Evolutionary conservation across 1,284 basidiomycete genomes (phyloP), one percentile per base, ranked within the genome.

Genomic region (Meira miltonrushii): DNA sequence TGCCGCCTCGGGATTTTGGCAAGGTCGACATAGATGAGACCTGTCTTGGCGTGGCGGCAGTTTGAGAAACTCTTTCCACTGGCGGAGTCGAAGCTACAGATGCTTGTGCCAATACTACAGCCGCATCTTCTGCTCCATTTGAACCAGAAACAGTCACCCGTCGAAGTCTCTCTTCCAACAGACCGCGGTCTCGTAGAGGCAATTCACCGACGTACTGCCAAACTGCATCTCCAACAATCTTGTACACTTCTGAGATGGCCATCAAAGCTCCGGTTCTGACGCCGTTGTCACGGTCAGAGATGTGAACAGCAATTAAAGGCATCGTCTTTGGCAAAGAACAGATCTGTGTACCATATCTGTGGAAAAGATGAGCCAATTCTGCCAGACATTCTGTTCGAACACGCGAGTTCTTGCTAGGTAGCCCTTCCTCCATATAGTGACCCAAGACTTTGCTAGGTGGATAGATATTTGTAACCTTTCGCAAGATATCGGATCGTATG

Each of bases 381-480:
- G 90, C 89, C 51, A 93, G 80, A 38, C 87, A 83, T 23, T 91
- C 90, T 77, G 92, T 88, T 17, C 92, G 85, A 7, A 90, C 88
- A 77, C 93, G 92, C 0, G 92, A 87, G 13, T 92, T 90, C 79
- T 94, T 94, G 5, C 88, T 88, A 74, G 86, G 87, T 43, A 92
- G 80, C 7, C 92, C 92, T 25, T 71, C 63, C 44, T 77, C 75
- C 23, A 76, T 48, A 55, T 74, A 73, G 54, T 68, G 59, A 2
- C 89, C 87, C 72, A 97, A 92, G 21, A 98, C 83, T 58, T 91
- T 86, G 77, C 90, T 93, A 68, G 89, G 92, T 2, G 92, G 88
- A 75, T 90, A 94, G 57, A 76, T 69, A 48, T 74, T 67, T 2
- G 69, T 65, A 53, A 72, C 59, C 54, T 66, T 67, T 39, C 67